Percentiles rank a stretch among this genome's conserved stretches.
Conservation (phyloP, 108 stramenopile genomes). For the Nannochloropsis oceanica region DNA sequence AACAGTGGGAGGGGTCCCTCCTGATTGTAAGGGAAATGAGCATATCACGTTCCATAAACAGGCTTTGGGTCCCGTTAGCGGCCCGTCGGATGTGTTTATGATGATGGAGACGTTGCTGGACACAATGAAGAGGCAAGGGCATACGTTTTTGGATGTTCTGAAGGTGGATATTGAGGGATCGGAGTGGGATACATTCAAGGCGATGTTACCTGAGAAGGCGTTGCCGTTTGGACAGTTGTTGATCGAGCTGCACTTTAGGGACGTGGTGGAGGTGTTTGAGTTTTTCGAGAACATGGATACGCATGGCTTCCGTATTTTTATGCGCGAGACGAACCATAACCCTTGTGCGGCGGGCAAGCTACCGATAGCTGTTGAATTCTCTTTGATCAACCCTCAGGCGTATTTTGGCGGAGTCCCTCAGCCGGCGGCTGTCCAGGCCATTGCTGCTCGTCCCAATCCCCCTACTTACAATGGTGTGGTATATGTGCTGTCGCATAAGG, state of each 20-base stretch:
- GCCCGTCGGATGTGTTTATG: neutral
- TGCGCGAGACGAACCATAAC: neutral
- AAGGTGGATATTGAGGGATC: conserved; percentile 1
- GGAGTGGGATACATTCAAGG: neutral
- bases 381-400: neutral
- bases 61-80: neutral
- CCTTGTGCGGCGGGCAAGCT: neutral
- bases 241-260: neutral
- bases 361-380: neutral
- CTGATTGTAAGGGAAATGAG: neutral
- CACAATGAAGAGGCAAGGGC: neutral
- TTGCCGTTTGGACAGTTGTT: neutral
- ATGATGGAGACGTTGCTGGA: neutral
- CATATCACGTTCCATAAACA: neutral
- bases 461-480: neutral
- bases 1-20: neutral
- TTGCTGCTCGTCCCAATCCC: neutral
- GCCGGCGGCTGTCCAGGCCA: neutral
- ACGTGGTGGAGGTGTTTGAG: neutral
- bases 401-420: neutral
- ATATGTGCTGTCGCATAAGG: neutral
- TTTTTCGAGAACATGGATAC: neutral
- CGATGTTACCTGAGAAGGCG: neutral
- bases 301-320: neutral
- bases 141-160: neutral